Conservation (phyloP, 805 yeast species). For the Kodamaea sagamina region DNA sequence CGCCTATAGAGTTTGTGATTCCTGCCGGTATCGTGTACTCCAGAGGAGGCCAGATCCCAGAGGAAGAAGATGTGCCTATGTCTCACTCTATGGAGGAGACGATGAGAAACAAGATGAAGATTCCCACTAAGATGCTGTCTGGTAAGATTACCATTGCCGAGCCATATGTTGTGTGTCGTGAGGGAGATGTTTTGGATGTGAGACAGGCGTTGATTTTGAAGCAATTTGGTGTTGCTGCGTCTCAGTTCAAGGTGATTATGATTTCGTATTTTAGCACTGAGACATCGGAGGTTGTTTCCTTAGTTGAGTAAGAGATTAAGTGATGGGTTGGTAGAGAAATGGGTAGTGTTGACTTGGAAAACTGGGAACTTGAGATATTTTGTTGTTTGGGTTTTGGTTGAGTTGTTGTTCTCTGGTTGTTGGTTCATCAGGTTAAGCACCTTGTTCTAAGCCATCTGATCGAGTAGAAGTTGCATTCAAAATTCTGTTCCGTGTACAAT, state of each 20-base stretch:
- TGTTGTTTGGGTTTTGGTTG: too few species aligned
- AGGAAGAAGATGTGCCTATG: constrained; percentile 94
- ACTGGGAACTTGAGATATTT: too few species aligned
- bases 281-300: constrained; percentile 27
- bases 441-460: background rate
- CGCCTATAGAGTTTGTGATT: constrained; percentile 80
- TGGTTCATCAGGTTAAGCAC: too few species aligned
- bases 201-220: constrained; percentile 89
- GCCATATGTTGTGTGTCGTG: constrained; percentile 76
- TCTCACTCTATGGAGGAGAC: constrained; percentile 95
- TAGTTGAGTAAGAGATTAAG: background rate
- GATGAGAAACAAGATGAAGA: constrained; percentile 80
- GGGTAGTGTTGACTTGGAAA: too few species aligned
- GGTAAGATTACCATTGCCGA: constrained; percentile 82
- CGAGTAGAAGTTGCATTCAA: constrained; percentile 6
- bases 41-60: constrained; percentile 89
- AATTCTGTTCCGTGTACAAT: constrained; percentile 9
- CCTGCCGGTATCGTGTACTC: constrained; percentile 93
- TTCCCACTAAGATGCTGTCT: constrained; percentile 86
- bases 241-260: constrained; percentile 82
- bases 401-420: too few species aligned
- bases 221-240: constrained; percentile 93
- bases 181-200: constrained; percentile 82
- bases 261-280: constrained; percentile 79
- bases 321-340: too few species aligned